Base-by-base conservation (phyloP, 352 stramenopile species). In the Globisporangium spinosum region DNA sequence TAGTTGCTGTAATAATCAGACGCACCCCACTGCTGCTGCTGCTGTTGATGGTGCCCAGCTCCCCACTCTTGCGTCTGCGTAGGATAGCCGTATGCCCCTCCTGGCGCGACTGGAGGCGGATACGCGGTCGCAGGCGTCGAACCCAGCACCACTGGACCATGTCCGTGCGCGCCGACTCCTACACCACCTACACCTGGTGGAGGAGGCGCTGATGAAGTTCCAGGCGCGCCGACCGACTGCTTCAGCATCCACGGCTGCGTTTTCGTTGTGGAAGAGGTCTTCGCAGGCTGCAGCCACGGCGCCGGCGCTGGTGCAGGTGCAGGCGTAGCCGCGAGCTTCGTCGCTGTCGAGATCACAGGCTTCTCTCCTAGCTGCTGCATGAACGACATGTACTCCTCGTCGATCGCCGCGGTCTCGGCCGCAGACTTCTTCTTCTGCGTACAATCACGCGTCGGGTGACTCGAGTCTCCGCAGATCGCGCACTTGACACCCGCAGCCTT, bases 371-470 rank as follows among this genome's bases (percentile, higher is more conserved):
- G 72, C 65, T 95, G 88, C 62, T 95, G 83, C 88, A 95, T 93
- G 66, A 95, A 94, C 17, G 83, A 89, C 51, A 87, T 78, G 74
- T 94, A 95, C 67, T 95, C 88, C 69, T 93, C 81, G 70, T 95
- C 84, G 34, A 94, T 94, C 34, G 79, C 83, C 25, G 86, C 88
- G 6, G 77, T 92, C 60, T 95, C 84, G 3, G 78, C 82, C 17
- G 80, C 77, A 57, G 80, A 89, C 63, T 91, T 87, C 32, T 78
- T 82, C 63, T 94, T 97, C 62, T 96, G 85, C 27, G 85, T 95
- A 91, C 98, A 99, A 89, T 99, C 98, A 43, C 97, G 77, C 17
- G 98, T 99, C 10, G 96, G 96, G 78, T 99, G 98, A 72, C 89
- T 98, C 25, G 91, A 97, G 74, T 99, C 98, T 22, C 98, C 98